Percentiles rank a stretch among this genome's conserved stretches.
phyloP scores from a whole-genome alignment of 192 early-diverging fungal species.

The Backusella morwellensis region DNA sequence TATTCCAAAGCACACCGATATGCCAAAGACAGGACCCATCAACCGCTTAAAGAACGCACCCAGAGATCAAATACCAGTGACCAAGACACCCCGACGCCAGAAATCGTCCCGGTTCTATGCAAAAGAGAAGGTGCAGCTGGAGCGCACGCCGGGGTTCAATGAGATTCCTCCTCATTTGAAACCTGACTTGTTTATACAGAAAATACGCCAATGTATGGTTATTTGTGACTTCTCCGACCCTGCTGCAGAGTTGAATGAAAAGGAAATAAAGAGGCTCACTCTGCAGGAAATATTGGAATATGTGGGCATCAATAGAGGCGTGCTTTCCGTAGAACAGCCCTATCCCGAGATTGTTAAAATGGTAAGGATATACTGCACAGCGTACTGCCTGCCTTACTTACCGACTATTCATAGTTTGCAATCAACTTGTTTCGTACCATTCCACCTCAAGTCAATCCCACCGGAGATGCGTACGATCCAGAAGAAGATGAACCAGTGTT shows the following conservation, averaged over 20 bases:
- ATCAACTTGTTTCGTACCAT: slow-evolving; percentile 95
- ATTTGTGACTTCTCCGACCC: slow-evolving; percentile 95
- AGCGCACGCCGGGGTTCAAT: slow-evolving; percentile 71
- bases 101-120: slow-evolving; percentile 86
- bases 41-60: slow-evolving; percentile 55
- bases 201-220: slow-evolving; percentile 87
- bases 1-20: slow-evolving; percentile 13
- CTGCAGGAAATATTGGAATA: slow-evolving; percentile 92
- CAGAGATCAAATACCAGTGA: slow-evolving; percentile 71
- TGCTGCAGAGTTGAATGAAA: slow-evolving; percentile 82
- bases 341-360: slow-evolving; percentile 94
- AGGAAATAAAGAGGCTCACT: slow-evolving; percentile 93
- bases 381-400: no score
- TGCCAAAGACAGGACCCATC: slow-evolving; percentile 33
- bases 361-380: slow-evolving; percentile 47
- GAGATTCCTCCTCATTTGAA: slow-evolving; percentile 80
- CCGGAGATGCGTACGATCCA: slow-evolving; percentile 94
- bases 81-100: slow-evolving; percentile 79
- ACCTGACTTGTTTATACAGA: slow-evolving; percentile 85
- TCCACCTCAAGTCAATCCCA: slow-evolving; percentile 95
- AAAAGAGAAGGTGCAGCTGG: slow-evolving; percentile 78
- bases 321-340: slow-evolving; percentile 75
- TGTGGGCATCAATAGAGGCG: slow-evolving; percentile 82
- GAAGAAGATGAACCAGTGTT: slow-evolving; percentile 99
- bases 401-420: slow-evolving; percentile 60